phyloP scores from a whole-genome alignment of 164 flowering plant species.

The Stephania cephalantha region DNA sequence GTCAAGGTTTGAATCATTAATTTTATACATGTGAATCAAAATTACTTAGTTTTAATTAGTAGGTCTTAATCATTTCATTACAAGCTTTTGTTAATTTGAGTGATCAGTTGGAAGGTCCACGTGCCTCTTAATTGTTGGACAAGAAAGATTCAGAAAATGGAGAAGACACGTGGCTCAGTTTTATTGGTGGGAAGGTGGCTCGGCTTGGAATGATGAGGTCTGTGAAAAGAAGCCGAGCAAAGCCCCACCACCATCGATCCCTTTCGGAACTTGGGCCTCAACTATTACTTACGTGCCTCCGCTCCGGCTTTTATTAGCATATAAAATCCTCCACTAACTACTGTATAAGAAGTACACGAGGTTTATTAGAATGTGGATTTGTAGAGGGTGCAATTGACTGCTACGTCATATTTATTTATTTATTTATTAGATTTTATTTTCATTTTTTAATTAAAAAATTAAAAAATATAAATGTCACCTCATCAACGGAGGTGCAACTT shows the following conservation, averaged over 20 bases:
- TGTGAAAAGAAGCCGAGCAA: constrained; percentile 18
- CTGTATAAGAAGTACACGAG: too few relatives aligned
- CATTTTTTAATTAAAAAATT: too few relatives aligned
- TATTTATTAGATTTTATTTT: too few relatives aligned
- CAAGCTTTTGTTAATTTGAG: background rate
- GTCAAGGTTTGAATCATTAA: background rate
- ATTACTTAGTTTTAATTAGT: constrained; percentile 28
- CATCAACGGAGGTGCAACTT: too few relatives aligned
- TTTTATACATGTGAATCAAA: constrained; percentile 9
- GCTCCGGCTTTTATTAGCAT: background rate
- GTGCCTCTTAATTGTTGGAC: constrained; percentile 15
- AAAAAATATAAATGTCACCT: too few relatives aligned
- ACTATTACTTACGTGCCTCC: background rate
- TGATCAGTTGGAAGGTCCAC: constrained; percentile 24
- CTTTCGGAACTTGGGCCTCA: constrained; percentile 77
- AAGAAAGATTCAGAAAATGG: background rate
- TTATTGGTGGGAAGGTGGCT: constrained; percentile 32
- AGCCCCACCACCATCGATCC: constrained; percentile 46
- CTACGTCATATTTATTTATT: too few relatives aligned
- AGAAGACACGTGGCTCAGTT: constrained; percentile 27
- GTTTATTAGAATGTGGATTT: too few relatives aligned
- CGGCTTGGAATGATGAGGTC: constrained; percentile 25
- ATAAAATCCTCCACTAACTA: too few relatives aligned
- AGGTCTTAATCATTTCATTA: constrained; percentile 19
- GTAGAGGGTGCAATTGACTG: too few relatives aligned